Conservation (phyloP, 75 land plant species). For the Cryptomeria japonica region DNA sequence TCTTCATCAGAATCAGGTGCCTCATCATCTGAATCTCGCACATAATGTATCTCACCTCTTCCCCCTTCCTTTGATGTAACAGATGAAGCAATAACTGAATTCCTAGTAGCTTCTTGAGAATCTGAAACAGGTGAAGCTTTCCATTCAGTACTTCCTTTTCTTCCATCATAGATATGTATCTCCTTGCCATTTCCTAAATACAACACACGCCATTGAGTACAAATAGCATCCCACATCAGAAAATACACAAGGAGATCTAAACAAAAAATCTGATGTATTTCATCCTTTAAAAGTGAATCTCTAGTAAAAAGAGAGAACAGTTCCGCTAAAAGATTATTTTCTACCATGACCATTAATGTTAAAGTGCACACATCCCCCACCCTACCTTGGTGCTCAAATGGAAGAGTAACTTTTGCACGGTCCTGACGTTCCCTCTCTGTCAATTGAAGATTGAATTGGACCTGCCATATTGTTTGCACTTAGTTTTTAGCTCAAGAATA, state of each 20-base stretch:
- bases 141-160: conserved; percentile 16
- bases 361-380: background rate
- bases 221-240: background rate
- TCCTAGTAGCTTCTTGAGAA: background rate
- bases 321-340: background rate
- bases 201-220: background rate
- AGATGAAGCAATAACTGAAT: background rate
- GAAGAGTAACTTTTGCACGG: conserved; percentile 75
- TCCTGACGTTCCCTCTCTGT: conserved; percentile 69
- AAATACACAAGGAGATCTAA: background rate
- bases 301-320: background rate
- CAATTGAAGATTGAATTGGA: conserved; percentile 76
- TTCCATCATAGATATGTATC: conserved; percentile 83
- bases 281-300: background rate
- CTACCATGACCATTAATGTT: background rate
- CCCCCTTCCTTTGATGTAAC: conserved; percentile 3
- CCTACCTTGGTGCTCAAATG: conserved; percentile 91
- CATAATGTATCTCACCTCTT: conserved; percentile 84
- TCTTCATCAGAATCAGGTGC: conserved; percentile 95
- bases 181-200: conserved; percentile 63
- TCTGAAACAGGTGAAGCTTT: background rate
- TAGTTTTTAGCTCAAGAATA: background rate
- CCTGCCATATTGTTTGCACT: conserved; percentile 29
- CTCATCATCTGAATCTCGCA: conserved; percentile 96
- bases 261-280: background rate